Evolutionary conservation across 75 land plant genomes (phyloP).

Genomic region (Larix kaempferi): DNA sequence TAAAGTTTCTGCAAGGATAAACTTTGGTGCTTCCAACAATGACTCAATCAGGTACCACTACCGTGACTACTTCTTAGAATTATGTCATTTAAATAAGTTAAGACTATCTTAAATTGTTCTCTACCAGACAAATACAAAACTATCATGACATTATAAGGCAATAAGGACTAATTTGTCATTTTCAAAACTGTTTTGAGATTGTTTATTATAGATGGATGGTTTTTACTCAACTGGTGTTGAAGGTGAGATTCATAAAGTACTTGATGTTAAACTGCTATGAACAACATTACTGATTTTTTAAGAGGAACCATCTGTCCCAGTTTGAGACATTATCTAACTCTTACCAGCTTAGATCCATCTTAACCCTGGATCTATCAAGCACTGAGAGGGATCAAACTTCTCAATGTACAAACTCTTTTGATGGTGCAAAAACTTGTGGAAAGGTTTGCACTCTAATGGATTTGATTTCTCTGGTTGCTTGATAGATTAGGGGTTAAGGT

Average conservation of each 20-base stretch:
- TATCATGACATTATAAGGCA: background rate
- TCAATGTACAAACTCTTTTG: no score
- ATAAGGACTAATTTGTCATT: background rate
- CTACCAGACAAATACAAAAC: background rate
- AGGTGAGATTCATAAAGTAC: background rate
- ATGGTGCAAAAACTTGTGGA: no score
- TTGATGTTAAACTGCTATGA: background rate
- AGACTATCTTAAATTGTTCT: background rate
- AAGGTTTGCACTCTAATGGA: no score
- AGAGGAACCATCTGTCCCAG: background rate
- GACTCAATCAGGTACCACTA: slow-evolving; percentile 47
- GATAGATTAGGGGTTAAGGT: no score
- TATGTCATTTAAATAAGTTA: slow-evolving; percentile 6
- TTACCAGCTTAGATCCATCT: background rate
- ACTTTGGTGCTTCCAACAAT: slow-evolving; percentile 56
- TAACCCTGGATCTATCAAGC: no score
- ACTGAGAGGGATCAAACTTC: no score
- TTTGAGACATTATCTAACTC: background rate
- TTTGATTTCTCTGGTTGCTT: no score
- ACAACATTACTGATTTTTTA: background rate
- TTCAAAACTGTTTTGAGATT: background rate
- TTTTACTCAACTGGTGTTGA: background rate
- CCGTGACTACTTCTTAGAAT: slow-evolving; percentile 5
- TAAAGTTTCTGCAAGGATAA: slow-evolving; percentile 59
- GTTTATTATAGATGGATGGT: background rate